Conservation (phyloP, 176 grass and related monocot species). For the Oropetium thomaeum region DNA sequence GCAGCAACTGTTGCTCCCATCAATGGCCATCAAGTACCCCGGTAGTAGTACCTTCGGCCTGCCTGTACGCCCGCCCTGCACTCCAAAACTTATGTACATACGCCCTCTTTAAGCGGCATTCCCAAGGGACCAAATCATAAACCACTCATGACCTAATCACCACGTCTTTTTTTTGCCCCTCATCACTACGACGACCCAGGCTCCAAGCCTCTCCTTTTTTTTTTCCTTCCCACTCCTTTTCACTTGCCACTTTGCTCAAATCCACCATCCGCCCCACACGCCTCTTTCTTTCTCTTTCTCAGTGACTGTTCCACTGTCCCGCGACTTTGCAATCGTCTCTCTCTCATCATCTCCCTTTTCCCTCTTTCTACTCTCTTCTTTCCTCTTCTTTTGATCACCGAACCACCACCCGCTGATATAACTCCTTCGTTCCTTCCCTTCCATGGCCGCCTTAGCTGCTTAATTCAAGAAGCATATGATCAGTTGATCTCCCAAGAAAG, state of each 20-base stretch:
- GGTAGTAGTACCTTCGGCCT: slow-evolving; percentile 32
- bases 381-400: slow-evolving; percentile 46
- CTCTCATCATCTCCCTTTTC: slow-evolving; percentile 11
- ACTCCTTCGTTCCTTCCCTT: not conserved
- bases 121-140: slow-evolving; percentile 82
- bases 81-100: slow-evolving; percentile 14
- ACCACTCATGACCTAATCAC: slow-evolving; percentile 98
- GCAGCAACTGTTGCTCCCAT: slow-evolving; percentile 36
- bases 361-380: slow-evolving; percentile 21
- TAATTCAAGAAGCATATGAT: slow-evolving; percentile 16
- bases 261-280: slow-evolving; percentile 27
- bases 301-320: slow-evolving; percentile 41
- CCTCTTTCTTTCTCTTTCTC: slow-evolving; percentile 50
- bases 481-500: slow-evolving; percentile 7
- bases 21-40: slow-evolving; percentile 36
- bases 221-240: slow-evolving; percentile 30
- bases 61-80: slow-evolving; percentile 34
- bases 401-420: slow-evolving; percentile 11
- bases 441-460: not conserved
- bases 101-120: slow-evolving; percentile 43
- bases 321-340: slow-evolving; percentile 29
- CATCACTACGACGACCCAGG: slow-evolving; percentile 50
- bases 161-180: slow-evolving; percentile 42
- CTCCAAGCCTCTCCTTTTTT: slow-evolving; percentile 52
- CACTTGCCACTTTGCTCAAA: slow-evolving; percentile 53